Percentiles rank a stretch among this genome's conserved stretches.
phyloP scores from a whole-genome alignment of 2,329 filamentous ascomycete genomes.

The Zalaria sp. region DNA sequence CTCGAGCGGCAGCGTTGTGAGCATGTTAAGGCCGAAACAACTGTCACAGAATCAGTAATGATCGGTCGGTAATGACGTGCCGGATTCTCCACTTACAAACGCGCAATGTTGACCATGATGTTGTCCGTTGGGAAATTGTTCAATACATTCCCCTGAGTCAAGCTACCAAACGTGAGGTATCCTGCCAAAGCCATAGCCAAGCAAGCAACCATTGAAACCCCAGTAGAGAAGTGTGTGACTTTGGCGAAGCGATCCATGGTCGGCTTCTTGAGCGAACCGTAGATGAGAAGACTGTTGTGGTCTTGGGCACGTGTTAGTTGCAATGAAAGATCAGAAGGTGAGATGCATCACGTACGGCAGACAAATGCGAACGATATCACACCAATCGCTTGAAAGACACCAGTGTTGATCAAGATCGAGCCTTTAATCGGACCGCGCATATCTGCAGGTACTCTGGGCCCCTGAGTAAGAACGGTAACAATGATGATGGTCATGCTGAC shows the following conservation, averaged over 20 bases:
- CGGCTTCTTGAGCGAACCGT: slow-evolving; percentile 83
- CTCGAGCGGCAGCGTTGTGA: slow-evolving; percentile 90
- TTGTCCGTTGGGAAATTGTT: slow-evolving; percentile 95
- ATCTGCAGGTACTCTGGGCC: slow-evolving; percentile 57
- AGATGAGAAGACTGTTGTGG: slow-evolving; percentile 95
- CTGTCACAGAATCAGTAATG: slow-evolving; percentile 14
- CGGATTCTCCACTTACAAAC: slow-evolving; percentile 39
- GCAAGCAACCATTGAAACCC: slow-evolving; percentile 82
- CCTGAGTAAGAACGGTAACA: slow-evolving; percentile 74
- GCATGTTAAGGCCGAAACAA: slow-evolving; percentile 97
- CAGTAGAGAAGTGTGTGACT: slow-evolving; percentile 89
- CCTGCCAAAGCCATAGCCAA: slow-evolving; percentile 76
- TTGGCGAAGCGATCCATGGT: slow-evolving; percentile 88
- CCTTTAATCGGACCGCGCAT: slow-evolving; percentile 57
- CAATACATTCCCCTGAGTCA: slow-evolving; percentile 85
- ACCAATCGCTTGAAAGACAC: slow-evolving; percentile 89
- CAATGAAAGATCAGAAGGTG: no score
- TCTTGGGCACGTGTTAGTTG: slow-evolving; percentile 28
- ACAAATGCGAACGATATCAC: slow-evolving; percentile 90
- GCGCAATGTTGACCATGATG: slow-evolving; percentile 83
- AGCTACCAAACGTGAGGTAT: slow-evolving; percentile 85
- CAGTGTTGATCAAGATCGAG: slow-evolving; percentile 64
- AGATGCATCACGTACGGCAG: slow-evolving; percentile 35
- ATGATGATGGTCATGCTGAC: slow-evolving; percentile 89
- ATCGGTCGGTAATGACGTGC: no score